A percentile compares a stretch with the other conserved stretches of the same genome.
These are phyloP conservation scores for Ajuga chamaepitys DNA, from an alignment of 257 asterid genomes.

Conservation along the genomic window DNA sequence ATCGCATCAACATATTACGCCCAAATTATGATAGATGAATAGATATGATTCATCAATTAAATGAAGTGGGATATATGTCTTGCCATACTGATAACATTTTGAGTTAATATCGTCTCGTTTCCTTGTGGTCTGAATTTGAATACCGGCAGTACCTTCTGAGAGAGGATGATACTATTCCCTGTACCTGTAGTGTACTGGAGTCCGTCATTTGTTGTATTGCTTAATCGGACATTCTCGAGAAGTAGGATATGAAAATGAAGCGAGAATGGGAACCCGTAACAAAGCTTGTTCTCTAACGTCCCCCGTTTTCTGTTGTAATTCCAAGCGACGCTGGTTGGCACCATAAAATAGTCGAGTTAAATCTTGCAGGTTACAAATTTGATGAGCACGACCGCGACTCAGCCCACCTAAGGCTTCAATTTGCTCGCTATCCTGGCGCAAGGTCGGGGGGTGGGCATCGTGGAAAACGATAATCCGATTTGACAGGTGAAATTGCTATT, in stretches of 20 bases:
- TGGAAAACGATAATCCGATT: constrained; percentile 36
- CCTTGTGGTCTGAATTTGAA: background rate
- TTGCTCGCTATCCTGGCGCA: constrained; percentile 61
- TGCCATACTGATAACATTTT: background rate
- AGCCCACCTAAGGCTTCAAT: constrained; percentile 43
- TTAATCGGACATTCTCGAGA: background rate
- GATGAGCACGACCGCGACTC: constrained; percentile 60
- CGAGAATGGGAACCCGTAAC: background rate
- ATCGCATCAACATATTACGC: background rate
- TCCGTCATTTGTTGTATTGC: background rate
- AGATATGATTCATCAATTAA: background rate
- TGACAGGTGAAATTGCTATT: constrained; percentile 57
- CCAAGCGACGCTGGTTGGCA: constrained; percentile 23
- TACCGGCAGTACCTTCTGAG: background rate
- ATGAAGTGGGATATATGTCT: background rate
- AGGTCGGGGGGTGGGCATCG: constrained; percentile 54
- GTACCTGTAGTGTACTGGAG: background rate
- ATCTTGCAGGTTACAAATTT: constrained; percentile 64
- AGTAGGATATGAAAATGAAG: constrained; percentile 5
- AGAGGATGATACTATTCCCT: background rate
- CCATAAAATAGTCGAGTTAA: constrained; percentile 34
- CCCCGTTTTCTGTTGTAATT: constrained; percentile 11
- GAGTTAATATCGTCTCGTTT: background rate
- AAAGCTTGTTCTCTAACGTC: background rate
- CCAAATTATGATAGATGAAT: background rate